Conservation (phyloP, 768 basidiomycete genomes). For the Leccinum subtestaceum region DNA sequence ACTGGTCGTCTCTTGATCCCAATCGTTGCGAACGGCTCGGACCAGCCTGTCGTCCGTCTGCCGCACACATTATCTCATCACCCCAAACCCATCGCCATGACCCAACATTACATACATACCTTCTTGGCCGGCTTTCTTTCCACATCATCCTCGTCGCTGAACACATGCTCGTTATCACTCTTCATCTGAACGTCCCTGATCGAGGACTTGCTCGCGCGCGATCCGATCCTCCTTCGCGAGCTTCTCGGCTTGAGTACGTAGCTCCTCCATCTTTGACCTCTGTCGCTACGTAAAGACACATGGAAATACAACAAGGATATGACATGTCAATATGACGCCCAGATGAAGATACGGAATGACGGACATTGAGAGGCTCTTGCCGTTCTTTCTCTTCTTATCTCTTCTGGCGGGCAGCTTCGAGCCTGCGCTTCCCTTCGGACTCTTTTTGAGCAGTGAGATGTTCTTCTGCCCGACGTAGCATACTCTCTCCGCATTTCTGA, state of each 20-base stretch:
- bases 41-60: conserved; percentile 25
- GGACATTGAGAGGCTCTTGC: conserved; percentile 63
- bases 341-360: conserved; percentile 19
- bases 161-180: conserved; percentile 70
- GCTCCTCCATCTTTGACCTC: conserved; percentile 60
- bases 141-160: conserved; percentile 73
- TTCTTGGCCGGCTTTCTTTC: conserved; percentile 61
- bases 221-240: conserved; percentile 75
- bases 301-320: background rate
- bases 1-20: conserved; percentile 66
- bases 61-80: background rate
- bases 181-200: conserved; percentile 59
- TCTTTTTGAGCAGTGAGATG: conserved; percentile 46
- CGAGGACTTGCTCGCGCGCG: conserved; percentile 76
- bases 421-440: conserved; percentile 71
- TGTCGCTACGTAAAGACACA: conserved; percentile 24
- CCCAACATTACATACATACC: conserved; percentile 38
- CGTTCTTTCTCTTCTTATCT: conserved; percentile 78
- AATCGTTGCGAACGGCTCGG: conserved; percentile 60
- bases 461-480: conserved; percentile 47
- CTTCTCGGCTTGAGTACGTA: conserved; percentile 68
- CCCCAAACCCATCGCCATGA: background rate
- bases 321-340: background rate
- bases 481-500: conserved; percentile 81
- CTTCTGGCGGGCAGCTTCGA: conserved; percentile 72